Percentiles rank a stretch among this genome's conserved stretches.
Conservation (phyloP, 2,329 filamentous ascomycete genomes). For the Myriosclerotinia duriaeana region DNA sequence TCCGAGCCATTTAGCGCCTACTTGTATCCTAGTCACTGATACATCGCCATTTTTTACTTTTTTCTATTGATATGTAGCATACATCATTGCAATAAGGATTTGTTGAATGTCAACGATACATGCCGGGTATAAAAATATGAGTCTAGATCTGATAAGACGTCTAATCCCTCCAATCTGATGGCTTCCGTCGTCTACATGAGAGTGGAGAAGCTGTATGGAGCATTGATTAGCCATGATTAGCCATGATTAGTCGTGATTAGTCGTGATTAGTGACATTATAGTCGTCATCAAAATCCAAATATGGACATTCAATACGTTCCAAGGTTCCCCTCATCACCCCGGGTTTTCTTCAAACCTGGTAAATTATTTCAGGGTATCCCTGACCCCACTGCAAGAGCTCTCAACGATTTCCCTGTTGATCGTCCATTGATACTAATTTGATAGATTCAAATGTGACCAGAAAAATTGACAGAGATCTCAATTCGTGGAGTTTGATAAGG, state of each 20-base stretch:
- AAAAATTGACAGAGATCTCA: slow-evolving; percentile 17
- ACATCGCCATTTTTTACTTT: neutral
- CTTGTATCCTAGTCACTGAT: slow-evolving; percentile 6
- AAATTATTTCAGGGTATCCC: neutral
- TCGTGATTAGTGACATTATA: slow-evolving; percentile 3
- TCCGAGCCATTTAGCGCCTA: neutral
- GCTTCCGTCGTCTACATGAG: neutral
- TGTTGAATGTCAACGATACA: slow-evolving; percentile 4
- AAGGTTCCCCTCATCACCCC: slow-evolving; percentile 2
- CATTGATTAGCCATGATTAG: neutral
- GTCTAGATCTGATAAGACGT: slow-evolving; percentile 11
- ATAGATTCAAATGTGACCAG: slow-evolving; percentile 1
- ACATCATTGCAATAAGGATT: slow-evolving; percentile 10
- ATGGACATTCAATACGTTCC: neutral
- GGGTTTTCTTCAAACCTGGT: slow-evolving; percentile 8
- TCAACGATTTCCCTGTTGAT: slow-evolving; percentile 5
- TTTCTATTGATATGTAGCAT: neutral
- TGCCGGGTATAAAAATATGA: neutral
- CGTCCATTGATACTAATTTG: too few species aligned
- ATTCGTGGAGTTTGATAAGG: neutral
- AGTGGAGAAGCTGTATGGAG: neutral
- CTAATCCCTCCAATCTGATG: neutral
- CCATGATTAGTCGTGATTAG: neutral
- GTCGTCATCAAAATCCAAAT: neutral
- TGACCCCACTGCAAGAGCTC: slow-evolving; percentile 1